phyloP scores from a whole-genome alignment of 83 land plant species.

The Isoetes engelmannii region DNA sequence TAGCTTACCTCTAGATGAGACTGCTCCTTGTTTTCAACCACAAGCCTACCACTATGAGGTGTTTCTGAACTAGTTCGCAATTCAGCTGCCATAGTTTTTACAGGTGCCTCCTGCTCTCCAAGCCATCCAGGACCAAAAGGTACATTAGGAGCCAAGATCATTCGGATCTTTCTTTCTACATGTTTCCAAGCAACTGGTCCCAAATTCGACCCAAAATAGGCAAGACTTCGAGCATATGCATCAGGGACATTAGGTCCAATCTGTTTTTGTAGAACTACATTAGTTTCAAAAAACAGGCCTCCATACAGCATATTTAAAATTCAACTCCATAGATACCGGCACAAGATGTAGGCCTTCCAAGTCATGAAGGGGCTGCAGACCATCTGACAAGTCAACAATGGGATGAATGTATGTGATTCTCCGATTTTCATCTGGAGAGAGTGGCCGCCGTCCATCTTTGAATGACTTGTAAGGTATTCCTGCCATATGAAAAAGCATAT shows the following conservation, averaged over 20 bases:
- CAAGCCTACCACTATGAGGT: conserved; percentile 5
- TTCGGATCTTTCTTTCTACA: conserved; percentile 52
- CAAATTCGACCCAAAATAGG: conserved; percentile 63
- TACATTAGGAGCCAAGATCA: conserved; percentile 41
- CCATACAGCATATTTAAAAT: background rate
- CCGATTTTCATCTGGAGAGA: conserved; percentile 25
- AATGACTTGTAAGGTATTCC: too few relatives aligned
- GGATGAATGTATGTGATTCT: conserved; percentile 27
- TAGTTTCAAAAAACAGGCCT: conserved; percentile 1
- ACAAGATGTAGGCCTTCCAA: conserved; percentile 18
- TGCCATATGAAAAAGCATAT: too few relatives aligned
- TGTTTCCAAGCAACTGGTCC: conserved; percentile 68
- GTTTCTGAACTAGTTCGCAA: conserved; percentile 9
- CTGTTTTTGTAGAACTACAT: conserved; percentile 19
- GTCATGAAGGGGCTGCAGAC: too few relatives aligned
- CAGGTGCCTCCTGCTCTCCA: conserved; percentile 61
- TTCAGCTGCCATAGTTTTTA: conserved; percentile 24
- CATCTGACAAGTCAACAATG: background rate
- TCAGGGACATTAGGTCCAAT: conserved; percentile 47
- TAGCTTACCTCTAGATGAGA: background rate
- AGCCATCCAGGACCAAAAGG: conserved; percentile 88
- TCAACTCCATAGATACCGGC: conserved; percentile 17
- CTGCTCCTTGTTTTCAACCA: conserved; percentile 14
- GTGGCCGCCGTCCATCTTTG: conserved; percentile 22
- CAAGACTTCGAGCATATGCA: conserved; percentile 70